These are phyloP conservation scores for Chenopodium berlandieri DNA, from an alignment of 148 eudicot genomes.

Conservation along the genomic window DNA sequence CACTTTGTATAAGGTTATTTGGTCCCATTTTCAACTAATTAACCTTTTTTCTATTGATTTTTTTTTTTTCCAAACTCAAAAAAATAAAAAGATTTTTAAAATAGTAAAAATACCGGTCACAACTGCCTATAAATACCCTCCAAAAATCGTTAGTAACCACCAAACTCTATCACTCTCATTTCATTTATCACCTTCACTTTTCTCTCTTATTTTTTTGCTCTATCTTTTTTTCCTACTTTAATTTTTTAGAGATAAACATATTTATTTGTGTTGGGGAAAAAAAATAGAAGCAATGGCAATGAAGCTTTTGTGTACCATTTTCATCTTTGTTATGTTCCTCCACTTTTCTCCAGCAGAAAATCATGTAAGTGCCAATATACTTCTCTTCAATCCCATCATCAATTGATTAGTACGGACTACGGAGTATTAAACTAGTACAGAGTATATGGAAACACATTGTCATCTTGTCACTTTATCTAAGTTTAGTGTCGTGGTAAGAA, in stretches of 20 bases:
- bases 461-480: too few relatives aligned
- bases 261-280: background rate
- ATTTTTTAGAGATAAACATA: background rate
- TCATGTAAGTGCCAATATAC: constrained; percentile 14
- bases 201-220: background rate
- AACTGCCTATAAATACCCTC: constrained; percentile 28
- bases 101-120: constrained; percentile 1
- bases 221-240: background rate
- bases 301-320: constrained; percentile 12
- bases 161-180: background rate
- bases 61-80: too few relatives aligned
- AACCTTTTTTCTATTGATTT: too few relatives aligned
- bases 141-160: constrained; percentile 8
- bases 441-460: too few relatives aligned
- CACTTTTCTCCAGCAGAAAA: constrained; percentile 23
- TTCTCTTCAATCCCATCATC: too few relatives aligned
- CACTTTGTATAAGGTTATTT: too few relatives aligned
- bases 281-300: background rate
- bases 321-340: constrained; percentile 14
- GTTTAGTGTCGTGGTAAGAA: too few relatives aligned
- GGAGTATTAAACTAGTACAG: too few relatives aligned
- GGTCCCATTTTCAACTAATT: too few relatives aligned
- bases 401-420: too few relatives aligned
- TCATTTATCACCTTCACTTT: background rate
- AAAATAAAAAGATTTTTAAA: too few relatives aligned